Evolutionary conservation across 2,329 filamentous ascomycete species (phyloP).

Genomic region (Clonostachys rhizophaga): DNA sequence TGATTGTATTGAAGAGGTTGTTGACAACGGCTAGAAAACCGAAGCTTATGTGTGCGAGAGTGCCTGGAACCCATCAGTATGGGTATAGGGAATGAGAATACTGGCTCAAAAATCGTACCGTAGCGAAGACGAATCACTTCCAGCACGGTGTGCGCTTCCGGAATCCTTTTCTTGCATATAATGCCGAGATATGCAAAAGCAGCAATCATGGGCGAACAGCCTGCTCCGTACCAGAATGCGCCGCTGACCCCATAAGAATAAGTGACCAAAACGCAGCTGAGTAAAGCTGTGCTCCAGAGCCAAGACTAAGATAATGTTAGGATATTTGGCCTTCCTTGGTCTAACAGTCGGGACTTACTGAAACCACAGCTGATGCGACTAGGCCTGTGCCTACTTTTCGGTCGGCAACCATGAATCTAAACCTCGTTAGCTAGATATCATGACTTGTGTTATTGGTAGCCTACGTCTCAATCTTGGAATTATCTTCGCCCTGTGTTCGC

Average conservation of each 20-base stretch:
- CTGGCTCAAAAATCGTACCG: conserved; percentile 31
- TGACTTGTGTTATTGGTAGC: too few relatives aligned
- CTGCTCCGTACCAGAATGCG: conserved; percentile 47
- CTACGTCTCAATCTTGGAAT: conserved; percentile 44
- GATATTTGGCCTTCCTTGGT: too few relatives aligned
- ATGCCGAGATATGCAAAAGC: conserved; percentile 82
- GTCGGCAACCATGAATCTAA: conserved; percentile 4
- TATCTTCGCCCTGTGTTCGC: conserved; percentile 43
- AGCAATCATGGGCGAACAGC: conserved; percentile 74
- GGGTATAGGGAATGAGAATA: too few relatives aligned
- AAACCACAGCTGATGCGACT: conserved; percentile 6
- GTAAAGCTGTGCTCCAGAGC: conserved; percentile 78
- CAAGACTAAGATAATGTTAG: conserved; percentile 48
- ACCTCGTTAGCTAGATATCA: too few relatives aligned
- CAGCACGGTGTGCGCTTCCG: conserved; percentile 75
- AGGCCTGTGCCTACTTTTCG: conserved; percentile 4
- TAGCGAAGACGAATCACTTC: conserved; percentile 76
- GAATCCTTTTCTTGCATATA: conserved; percentile 74
- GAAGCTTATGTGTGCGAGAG: conserved; percentile 65
- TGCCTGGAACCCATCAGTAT: too few relatives aligned
- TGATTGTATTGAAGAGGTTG: conserved; percentile 76
- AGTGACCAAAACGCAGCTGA: conserved; percentile 68
- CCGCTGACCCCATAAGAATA: conserved; percentile 66
- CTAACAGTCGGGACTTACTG: conserved; percentile 8
- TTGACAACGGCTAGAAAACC: conserved; percentile 75